phyloP scores from a whole-genome alignment of 2,329 filamentous ascomycete genomes.

The Rachicladosporium sp. region DNA sequence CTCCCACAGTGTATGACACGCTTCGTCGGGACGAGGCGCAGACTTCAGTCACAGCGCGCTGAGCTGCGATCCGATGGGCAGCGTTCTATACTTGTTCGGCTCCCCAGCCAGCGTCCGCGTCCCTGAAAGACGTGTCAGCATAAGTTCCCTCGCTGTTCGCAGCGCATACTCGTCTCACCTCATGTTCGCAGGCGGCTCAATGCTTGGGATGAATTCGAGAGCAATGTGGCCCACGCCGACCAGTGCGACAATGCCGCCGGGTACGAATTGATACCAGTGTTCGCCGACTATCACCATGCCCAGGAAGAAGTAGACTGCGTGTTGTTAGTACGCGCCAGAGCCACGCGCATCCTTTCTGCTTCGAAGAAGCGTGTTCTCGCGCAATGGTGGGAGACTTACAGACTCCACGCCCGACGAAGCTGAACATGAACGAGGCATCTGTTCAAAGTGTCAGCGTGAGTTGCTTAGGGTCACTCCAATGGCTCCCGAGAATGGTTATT shows the following conservation, averaged over 20 bases:
- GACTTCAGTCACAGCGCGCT: no score
- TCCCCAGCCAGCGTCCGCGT: conserved; percentile 41
- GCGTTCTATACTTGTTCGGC: conserved; percentile 37
- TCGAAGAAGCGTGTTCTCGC: no score
- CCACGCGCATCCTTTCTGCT: background rate
- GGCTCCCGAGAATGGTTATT: no score
- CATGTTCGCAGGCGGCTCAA: conserved; percentile 43
- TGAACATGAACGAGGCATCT: conserved; percentile 92
- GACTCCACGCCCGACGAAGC: conserved; percentile 85
- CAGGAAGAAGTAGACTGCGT: conserved; percentile 85
- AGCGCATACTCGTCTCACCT: conserved; percentile 22
- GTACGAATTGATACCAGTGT: conserved; percentile 55
- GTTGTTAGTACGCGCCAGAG: conserved; percentile 9
- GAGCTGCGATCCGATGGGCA: no score
- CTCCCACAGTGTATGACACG: no score
- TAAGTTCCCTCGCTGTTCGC: background rate
- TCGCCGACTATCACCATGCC: conserved; percentile 70
- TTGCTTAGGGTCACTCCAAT: no score
- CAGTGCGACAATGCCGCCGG: conserved; percentile 65
- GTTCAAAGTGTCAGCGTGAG: no score
- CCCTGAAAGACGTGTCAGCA: conserved; percentile 20
- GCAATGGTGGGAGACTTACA: conserved; percentile 47
- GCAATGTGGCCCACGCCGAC: conserved; percentile 62
- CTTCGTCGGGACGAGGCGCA: no score
- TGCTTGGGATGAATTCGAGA: conserved; percentile 39